Conservation (phyloP, 2,329 filamentous ascomycete species). For the Pochonia chlamydosporia region DNA sequence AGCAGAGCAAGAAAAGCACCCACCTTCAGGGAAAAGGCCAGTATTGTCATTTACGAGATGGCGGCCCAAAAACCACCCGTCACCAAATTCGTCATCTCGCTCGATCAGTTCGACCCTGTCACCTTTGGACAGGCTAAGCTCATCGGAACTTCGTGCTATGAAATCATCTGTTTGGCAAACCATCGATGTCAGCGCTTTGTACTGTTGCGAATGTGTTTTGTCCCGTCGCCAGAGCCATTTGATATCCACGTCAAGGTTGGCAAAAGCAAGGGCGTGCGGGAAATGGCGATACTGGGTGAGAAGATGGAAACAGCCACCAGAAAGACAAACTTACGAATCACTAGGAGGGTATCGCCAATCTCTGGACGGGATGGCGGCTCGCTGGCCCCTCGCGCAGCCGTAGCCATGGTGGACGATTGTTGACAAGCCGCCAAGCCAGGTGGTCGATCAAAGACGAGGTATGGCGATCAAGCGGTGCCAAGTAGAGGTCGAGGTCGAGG, state of each 20-base stretch:
- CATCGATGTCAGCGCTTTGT: slow-evolving; percentile 6
- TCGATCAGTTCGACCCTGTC: slow-evolving; percentile 79
- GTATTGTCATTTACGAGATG: slow-evolving; percentile 68
- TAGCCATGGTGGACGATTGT: slow-evolving; percentile 16
- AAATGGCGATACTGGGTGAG: background rate
- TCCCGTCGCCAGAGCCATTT: too few species aligned
- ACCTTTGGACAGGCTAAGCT: slow-evolving; percentile 81
- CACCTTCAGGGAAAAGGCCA: slow-evolving; percentile 80
- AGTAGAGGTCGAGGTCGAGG: background rate
- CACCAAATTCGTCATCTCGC: slow-evolving; percentile 81
- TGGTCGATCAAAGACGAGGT: background rate
- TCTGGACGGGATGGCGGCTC: slow-evolving; percentile 44
- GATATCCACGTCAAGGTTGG: background rate
- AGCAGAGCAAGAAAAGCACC: slow-evolving; percentile 18
- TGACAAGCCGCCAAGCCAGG: slow-evolving; percentile 3
- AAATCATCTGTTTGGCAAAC: slow-evolving; percentile 68
- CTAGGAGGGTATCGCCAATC: slow-evolving; percentile 61
- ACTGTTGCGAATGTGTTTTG: background rate
- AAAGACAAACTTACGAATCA: slow-evolving; percentile 57
- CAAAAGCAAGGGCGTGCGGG: background rate
- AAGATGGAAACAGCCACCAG: background rate
- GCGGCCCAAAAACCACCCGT: slow-evolving; percentile 77
- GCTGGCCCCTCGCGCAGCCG: slow-evolving; percentile 36
- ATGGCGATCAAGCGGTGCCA: background rate
- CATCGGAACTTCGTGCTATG: slow-evolving; percentile 82